Percentiles rank a stretch among this genome's conserved stretches.
Evolutionary conservation across 1,139 yeast genomes (phyloP).

Genomic region (Meyerozyma elateridarum): DNA sequence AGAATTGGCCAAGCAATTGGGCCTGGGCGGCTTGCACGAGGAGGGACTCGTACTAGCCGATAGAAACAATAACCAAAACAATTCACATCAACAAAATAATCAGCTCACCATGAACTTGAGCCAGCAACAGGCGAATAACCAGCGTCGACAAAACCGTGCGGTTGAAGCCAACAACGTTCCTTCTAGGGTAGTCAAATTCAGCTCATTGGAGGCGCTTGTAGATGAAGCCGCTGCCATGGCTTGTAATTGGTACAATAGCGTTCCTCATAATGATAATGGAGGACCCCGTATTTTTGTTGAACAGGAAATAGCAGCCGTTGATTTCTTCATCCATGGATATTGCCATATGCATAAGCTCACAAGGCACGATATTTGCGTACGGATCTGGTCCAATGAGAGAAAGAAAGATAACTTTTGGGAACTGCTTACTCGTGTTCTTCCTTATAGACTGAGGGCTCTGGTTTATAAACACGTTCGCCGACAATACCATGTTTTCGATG

Average conservation of each 20-base stretch:
- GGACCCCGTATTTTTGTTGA: conserved; percentile 50
- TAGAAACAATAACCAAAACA: conserved; percentile 9
- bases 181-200: conserved; percentile 24
- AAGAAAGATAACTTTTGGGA: conserved; percentile 91
- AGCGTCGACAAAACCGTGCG: background rate
- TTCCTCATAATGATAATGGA: conserved; percentile 23
- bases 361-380: conserved; percentile 64
- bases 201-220: conserved; percentile 29
- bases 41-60: conserved; percentile 12
- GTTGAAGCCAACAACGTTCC: background rate
- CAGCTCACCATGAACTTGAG: conserved; percentile 6
- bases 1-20: conserved; percentile 52
- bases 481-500: conserved; percentile 79
- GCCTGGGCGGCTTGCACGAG: conserved; percentile 15
- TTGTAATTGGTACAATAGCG: conserved; percentile 33
- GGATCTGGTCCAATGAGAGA: conserved; percentile 86
- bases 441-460: conserved; percentile 81
- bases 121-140: background rate
- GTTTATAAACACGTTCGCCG: conserved; percentile 89
- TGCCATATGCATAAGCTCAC: conserved; percentile 57
- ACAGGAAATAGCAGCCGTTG: conserved; percentile 68
- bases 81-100: conserved; percentile 3
- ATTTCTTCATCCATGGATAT: conserved; percentile 66
- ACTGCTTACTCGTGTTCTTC: conserved; percentile 66
- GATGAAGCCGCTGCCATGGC: conserved; percentile 35